Percentiles rank a stretch among this genome's conserved stretches.
These are phyloP conservation scores for Suillus ampliporus DNA, from an alignment of 768 basidiomycete genomes.

Conservation along the genomic window DNA sequence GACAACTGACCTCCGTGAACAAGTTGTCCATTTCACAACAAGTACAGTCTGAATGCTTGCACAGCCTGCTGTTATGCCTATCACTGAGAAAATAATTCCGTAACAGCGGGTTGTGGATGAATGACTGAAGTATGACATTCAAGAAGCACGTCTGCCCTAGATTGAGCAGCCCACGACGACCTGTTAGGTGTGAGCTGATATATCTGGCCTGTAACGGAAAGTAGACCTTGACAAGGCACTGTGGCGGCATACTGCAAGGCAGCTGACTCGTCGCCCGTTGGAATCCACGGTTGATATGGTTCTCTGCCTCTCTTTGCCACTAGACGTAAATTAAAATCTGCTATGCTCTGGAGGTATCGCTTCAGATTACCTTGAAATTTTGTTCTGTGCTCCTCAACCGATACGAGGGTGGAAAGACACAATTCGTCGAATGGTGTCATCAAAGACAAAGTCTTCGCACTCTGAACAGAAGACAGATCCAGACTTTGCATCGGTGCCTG, in stretches of 20 bases:
- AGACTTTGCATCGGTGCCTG: conserved; percentile 76
- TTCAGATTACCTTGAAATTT: conserved; percentile 58
- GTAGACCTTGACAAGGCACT: conserved; percentile 76
- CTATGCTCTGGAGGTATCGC: neutral
- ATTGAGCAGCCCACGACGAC: conserved; percentile 84
- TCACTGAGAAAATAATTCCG: conserved; percentile 91
- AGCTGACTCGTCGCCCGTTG: conserved; percentile 44
- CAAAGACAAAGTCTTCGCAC: conserved; percentile 80
- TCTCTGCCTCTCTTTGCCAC: conserved; percentile 50
- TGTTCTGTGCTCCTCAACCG: conserved; percentile 64
- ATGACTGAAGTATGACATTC: conserved; percentile 87
- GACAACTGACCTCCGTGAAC: conserved; percentile 64
- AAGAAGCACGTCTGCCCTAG: conserved; percentile 95
- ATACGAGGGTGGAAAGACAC: conserved; percentile 49
- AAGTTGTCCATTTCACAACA: conserved; percentile 94
- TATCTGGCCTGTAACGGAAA: conserved; percentile 1
- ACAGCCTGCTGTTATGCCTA: conserved; percentile 78
- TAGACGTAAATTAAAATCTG: conserved; percentile 15
- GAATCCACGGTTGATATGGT: conserved; percentile 56
- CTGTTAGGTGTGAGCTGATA: conserved; percentile 41
- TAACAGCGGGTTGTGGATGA: conserved; percentile 88
- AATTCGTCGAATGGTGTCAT: conserved; percentile 55
- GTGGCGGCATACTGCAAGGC: conserved; percentile 55
- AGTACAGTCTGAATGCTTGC: conserved; percentile 76
- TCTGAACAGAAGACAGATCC: conserved; percentile 77